Base-by-base conservation (phyloP, 1,139 yeast genomes). In the Scheffersomyces lignicola region DNA sequence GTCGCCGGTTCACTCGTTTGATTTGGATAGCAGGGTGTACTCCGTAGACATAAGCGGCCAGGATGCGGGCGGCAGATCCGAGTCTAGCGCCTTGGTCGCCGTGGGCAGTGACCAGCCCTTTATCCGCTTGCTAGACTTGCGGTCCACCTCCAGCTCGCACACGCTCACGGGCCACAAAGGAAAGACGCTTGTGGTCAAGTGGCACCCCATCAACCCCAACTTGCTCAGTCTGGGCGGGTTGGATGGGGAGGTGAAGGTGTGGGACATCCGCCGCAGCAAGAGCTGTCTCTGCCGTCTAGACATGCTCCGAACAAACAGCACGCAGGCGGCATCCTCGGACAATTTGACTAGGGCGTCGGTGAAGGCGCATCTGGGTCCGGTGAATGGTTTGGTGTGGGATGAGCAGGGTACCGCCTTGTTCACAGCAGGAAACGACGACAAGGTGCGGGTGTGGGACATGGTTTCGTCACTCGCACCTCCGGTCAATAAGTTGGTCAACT, bases 351-450 rank as follows among this genome's bases (percentile, higher is more conserved):
- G 52, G 27, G 55, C 63, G 4, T 62, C 71, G 1, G 72, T 68
- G 1, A 78, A 76, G 45, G 89, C 95, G 0, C 96, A 87, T 49
- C 71, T 79, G 56, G 83, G 82, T 1, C 79, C 84, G 0, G 86
- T 84, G 8, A 87, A 87, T 54, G 90, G 94, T 0, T 54, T 87
- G 4, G 62, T 69, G 5, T 87, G 95, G 89, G 76, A 76, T 38
- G 80, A 75, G 11, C 51, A 62, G 18, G 95, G 95, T 0, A 68
- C 73, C 27, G 65, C 70, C 18, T 52, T 88, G 24, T 61, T 78
- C 18, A 73, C 87, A 1, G 65, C 85, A 0, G 96, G 95, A 0
- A 78, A 79, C 39, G 96, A 87, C 52, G 94, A 86, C 40, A 82
- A 78, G 47, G 69, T 86, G 3, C 62, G 89, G 14, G 78, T 82